These are phyloP conservation scores for Brassica incana DNA, from an alignment of 345 rosid species.

Conservation along the genomic window DNA sequence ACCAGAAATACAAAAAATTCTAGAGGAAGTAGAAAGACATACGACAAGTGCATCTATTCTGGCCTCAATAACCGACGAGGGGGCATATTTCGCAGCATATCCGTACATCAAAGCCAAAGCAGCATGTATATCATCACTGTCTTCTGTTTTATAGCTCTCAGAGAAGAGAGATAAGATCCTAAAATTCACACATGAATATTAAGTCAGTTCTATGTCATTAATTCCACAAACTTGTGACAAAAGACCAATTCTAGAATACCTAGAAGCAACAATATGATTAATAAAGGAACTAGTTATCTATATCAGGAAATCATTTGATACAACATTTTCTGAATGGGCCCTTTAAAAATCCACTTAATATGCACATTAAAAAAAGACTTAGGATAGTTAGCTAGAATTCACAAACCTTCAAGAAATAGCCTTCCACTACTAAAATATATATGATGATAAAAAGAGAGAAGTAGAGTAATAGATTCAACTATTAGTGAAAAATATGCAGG, in stretches of 20 bases:
- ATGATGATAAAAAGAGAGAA: conserved; percentile 8
- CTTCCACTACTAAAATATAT: not conserved
- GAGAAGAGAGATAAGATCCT: conserved; percentile 86
- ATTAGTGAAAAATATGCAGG: conserved; percentile 3
- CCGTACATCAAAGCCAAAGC: conserved; percentile 99
- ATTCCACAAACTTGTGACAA: no score
- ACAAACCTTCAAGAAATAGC: conserved; percentile 2
- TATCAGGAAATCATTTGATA: conserved; percentile 9
- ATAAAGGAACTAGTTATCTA: conserved; percentile 15
- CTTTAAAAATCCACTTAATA: not conserved
- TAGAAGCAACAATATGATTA: conserved; percentile 9
- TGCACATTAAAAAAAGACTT: conserved; percentile 4
- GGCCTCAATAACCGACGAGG: conserved; percentile 93
- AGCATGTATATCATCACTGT: conserved; percentile 97
- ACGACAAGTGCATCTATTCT: conserved; percentile 97
- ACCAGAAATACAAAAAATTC: not conserved
- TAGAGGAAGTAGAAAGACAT: conserved; percentile 40
- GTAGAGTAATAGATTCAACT: not conserved
- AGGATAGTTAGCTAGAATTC: conserved; percentile 11
- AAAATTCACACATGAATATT: conserved; percentile 42
- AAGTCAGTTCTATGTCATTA: conserved; percentile 17
- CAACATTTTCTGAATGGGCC: conserved; percentile 3
- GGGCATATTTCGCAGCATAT: conserved; percentile 99
- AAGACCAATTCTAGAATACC: conserved; percentile 9
- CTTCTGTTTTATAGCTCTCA: conserved; percentile 68